phyloP scores from a whole-genome alignment of 2,329 filamentous ascomycete genomes.

The Bisporella sp. region DNA sequence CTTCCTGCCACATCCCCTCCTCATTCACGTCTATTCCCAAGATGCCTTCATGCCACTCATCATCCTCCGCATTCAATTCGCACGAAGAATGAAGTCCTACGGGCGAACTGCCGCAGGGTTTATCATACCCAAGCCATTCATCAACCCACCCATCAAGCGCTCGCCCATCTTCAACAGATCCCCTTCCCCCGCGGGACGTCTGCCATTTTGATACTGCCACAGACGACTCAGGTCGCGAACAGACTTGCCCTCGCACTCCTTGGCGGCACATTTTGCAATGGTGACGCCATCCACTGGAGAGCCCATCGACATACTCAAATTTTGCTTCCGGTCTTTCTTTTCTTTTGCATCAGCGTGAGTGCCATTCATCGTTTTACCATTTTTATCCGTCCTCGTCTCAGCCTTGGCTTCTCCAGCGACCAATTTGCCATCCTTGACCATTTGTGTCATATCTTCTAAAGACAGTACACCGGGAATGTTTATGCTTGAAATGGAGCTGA shows the following conservation, averaged over 20 bases:
- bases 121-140: not conserved
- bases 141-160: not conserved
- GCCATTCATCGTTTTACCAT: not conserved
- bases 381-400: not conserved
- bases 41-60: no score
- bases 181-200: slow-evolving; percentile 30
- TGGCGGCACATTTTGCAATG: not conserved
- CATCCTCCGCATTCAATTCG: no score
- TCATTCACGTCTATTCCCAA: no score
- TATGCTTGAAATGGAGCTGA: not conserved
- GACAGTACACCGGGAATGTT: no score
- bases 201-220: slow-evolving; percentile 55
- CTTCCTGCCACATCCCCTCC: no score
- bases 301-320: no score
- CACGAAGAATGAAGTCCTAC: no score
- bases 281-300: not conserved
- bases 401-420: not conserved
- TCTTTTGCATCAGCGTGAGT: no score
- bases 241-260: not conserved
- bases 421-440: not conserved
- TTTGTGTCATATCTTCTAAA: no score
- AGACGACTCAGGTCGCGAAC: slow-evolving; percentile 55
- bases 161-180: not conserved
- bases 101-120: no score
- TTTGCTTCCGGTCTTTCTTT: no score